Evolutionary conservation across 78 protist genomes (phyloP).

Genomic region (Blattamonas nauphoetae): DNA sequence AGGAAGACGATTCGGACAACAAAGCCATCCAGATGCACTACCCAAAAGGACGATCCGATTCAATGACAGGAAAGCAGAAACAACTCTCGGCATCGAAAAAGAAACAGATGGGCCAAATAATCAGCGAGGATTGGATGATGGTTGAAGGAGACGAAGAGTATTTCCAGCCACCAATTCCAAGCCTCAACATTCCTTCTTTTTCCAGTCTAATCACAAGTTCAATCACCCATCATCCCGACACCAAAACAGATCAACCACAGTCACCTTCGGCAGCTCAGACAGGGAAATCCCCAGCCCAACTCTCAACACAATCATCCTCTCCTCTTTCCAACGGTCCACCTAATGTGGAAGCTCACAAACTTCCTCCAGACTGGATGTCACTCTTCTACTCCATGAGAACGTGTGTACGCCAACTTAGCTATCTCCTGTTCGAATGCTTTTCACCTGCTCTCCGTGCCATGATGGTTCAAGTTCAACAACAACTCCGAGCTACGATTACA

Average conservation of each 20-base stretch:
- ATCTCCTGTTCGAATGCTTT: neutral
- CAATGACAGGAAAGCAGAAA: too few relatives aligned
- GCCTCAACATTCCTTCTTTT: neutral
- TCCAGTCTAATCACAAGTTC: too few relatives aligned
- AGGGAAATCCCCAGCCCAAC: neutral
- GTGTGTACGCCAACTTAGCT: neutral
- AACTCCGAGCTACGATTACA: neutral
- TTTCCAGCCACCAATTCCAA: neutral
- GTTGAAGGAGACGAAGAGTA: neutral
- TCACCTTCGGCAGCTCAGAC: neutral
- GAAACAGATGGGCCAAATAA: too few relatives aligned
- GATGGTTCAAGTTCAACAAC: neutral
- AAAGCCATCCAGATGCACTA: too few relatives aligned
- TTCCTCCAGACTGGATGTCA: too few relatives aligned
- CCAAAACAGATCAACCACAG: neutral
- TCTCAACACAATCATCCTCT: too few relatives aligned
- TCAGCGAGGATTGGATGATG: neutral
- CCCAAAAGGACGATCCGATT: too few relatives aligned
- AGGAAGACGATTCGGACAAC: too few relatives aligned
- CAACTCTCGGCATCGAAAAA: too few relatives aligned
- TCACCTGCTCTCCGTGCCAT: neutral
- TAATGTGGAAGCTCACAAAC: neutral
- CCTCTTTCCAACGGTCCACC: neutral
- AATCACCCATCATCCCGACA: too few relatives aligned
- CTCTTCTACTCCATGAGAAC: neutral